phyloP scores from a whole-genome alignment of 2,329 filamentous ascomycete species.

The Cordyceps farinosa region DNA sequence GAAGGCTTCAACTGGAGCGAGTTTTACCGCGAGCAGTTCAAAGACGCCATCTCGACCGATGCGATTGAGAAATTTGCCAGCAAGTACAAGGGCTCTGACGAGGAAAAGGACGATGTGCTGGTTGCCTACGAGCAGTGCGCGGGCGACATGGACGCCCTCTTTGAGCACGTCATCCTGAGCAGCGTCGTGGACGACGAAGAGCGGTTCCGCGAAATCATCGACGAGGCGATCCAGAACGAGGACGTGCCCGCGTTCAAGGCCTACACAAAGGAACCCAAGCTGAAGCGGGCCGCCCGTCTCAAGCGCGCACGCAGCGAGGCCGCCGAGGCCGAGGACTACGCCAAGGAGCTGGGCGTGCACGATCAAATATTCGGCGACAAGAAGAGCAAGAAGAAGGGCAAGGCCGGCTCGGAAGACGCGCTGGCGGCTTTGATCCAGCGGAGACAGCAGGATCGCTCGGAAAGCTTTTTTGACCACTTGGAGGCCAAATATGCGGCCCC shows the following conservation, averaged over 20 bases:
- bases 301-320: constrained; percentile 64
- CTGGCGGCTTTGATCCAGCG: constrained; percentile 73
- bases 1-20: constrained; percentile 86
- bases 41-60: constrained; percentile 68
- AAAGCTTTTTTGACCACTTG: constrained; percentile 65
- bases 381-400: constrained; percentile 44
- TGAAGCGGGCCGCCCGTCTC: constrained; percentile 55
- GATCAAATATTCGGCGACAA: constrained; percentile 61
- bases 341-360: constrained; percentile 70
- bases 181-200: constrained; percentile 80
- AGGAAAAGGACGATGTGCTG: constrained; percentile 77
- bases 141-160: constrained; percentile 74
- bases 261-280: constrained; percentile 72
- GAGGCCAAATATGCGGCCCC: constrained; percentile 69
- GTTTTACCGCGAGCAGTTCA: constrained; percentile 84
- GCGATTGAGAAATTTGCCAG: constrained; percentile 72
- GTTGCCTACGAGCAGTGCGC: constrained; percentile 68
- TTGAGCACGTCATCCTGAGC: constrained; percentile 82
- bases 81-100: constrained; percentile 79
- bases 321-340: constrained; percentile 69
- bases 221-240: constrained; percentile 69
- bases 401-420: constrained; percentile 42
- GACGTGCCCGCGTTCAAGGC: constrained; percentile 63
- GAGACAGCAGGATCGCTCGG: constrained; percentile 60
- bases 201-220: constrained; percentile 75